phyloP scores from a whole-genome alignment of 148 eudicot species.

The Fagopyrum tataricum region DNA sequence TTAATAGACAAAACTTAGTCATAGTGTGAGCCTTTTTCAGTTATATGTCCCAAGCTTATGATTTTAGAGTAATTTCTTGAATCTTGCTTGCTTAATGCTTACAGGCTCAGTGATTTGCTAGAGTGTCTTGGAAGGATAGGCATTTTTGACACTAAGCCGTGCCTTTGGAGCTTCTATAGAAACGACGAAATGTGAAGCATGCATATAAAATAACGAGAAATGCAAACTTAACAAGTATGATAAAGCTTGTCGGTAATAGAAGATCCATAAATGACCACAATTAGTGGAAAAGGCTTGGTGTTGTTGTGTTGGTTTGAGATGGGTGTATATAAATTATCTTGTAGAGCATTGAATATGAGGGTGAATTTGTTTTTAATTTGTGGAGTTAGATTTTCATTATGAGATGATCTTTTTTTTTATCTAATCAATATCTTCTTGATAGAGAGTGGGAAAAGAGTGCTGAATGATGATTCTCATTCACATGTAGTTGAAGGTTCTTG shows the following conservation, averaged over 20 bases:
- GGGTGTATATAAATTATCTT: neutral
- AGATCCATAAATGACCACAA: neutral
- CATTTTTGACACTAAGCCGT: neutral
- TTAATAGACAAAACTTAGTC: no score
- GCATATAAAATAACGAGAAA: no score
- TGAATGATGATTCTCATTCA: neutral
- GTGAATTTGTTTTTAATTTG: neutral
- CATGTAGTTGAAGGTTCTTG: neutral
- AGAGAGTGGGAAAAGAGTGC: no score
- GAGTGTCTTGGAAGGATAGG: neutral
- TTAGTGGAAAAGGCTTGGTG: no score
- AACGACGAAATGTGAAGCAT: neutral
- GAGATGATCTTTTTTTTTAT: neutral
- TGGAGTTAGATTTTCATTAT: neutral
- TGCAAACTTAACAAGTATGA: neutral
- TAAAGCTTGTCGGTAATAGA: neutral
- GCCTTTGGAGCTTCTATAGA: neutral
- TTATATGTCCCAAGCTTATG: no score
- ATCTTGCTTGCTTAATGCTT: neutral
- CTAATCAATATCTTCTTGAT: no score
- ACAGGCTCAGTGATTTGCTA: neutral
- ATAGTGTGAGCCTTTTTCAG: neutral
- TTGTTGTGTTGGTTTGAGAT: neutral
- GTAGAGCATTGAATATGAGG: neutral
- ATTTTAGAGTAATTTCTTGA: neutral